Evolutionary conservation across 768 basidiomycete genomes (phyloP).

Genomic region (Pleurotus eryngii): DNA sequence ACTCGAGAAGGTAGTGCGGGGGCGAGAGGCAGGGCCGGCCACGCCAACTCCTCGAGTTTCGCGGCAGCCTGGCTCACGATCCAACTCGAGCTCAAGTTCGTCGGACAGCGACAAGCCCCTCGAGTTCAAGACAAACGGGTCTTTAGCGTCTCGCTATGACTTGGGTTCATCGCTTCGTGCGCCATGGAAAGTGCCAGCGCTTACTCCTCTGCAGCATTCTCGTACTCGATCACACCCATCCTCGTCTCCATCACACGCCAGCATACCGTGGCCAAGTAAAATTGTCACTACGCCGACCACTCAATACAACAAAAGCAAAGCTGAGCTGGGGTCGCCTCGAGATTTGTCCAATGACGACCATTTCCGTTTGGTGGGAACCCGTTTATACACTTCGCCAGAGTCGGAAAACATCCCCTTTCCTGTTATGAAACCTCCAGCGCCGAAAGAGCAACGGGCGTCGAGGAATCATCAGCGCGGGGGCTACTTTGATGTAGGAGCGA

Average conservation of each 20-base stretch:
- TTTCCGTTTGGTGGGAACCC: slow-evolving; percentile 18
- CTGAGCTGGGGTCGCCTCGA: slow-evolving; percentile 48
- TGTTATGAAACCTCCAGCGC: slow-evolving; percentile 13
- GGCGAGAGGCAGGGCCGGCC: slow-evolving; percentile 21
- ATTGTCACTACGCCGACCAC: slow-evolving; percentile 4
- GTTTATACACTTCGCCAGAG: slow-evolving; percentile 17
- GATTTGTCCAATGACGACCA: slow-evolving; percentile 33
- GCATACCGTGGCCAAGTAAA: slow-evolving; percentile 39
- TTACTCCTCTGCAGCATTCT: slow-evolving; percentile 19
- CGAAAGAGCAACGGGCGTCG: slow-evolving; percentile 7
- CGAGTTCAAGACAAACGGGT: slow-evolving; percentile 33
- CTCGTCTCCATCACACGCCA: slow-evolving; percentile 22
- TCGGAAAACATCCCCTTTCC: slow-evolving; percentile 27
- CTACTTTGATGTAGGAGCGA: slow-evolving; percentile 43
- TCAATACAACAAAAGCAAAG: slow-evolving; percentile 6
- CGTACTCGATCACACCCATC: slow-evolving; percentile 51
- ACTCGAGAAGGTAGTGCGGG: slow-evolving; percentile 60
- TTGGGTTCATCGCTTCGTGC: slow-evolving; percentile 48
- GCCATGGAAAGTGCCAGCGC: slow-evolving; percentile 35
- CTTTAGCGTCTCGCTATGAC: slow-evolving; percentile 57
- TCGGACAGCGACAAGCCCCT: slow-evolving; percentile 6
- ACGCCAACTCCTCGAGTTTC: slow-evolving; percentile 15
- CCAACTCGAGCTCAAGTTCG: slow-evolving; percentile 7
- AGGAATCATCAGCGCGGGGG: slow-evolving; percentile 55
- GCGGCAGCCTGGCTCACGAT: slow-evolving; percentile 16